Evolutionary conservation across 352 stramenopile genomes (phyloP).

Genomic region (Pythium brachiatum): DNA sequence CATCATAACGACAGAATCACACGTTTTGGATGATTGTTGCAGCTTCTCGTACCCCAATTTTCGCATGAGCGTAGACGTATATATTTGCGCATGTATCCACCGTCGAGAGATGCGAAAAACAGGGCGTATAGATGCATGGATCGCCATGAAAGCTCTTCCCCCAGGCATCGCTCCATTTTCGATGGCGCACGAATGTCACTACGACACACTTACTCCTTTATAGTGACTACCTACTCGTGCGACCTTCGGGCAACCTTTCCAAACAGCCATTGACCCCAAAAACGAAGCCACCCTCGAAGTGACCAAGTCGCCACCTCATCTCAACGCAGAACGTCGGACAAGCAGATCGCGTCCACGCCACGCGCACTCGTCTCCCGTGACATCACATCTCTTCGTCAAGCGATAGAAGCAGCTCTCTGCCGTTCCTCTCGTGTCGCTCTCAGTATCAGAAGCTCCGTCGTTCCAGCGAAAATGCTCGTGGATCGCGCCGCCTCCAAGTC

Average conservation of each 20-base stretch:
- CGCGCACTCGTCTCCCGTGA: background rate
- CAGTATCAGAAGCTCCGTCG: background rate
- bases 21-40: background rate
- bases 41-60: too few relatives aligned
- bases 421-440: constrained; percentile 4
- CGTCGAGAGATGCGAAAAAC: too few relatives aligned
- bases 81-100: too few relatives aligned
- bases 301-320: background rate
- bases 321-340: background rate
- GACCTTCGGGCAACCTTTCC: background rate
- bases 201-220: background rate
- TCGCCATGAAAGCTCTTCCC: background rate
- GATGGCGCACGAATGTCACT: background rate
- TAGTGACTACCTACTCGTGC: constrained; percentile 2
- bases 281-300: constrained; percentile 1
- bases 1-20: background rate
- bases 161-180: background rate
- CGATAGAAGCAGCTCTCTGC: background rate
- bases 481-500: constrained; percentile 30
- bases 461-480: constrained; percentile 11
- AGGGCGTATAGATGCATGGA: too few relatives aligned
- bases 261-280: constrained; percentile 2
- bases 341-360: background rate
- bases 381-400: background rate
- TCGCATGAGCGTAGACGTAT: too few relatives aligned